These are phyloP conservation scores for Hypomyces perniciosus DNA, from an alignment of 2,329 filamentous ascomycete genomes.

Conservation along the genomic window DNA sequence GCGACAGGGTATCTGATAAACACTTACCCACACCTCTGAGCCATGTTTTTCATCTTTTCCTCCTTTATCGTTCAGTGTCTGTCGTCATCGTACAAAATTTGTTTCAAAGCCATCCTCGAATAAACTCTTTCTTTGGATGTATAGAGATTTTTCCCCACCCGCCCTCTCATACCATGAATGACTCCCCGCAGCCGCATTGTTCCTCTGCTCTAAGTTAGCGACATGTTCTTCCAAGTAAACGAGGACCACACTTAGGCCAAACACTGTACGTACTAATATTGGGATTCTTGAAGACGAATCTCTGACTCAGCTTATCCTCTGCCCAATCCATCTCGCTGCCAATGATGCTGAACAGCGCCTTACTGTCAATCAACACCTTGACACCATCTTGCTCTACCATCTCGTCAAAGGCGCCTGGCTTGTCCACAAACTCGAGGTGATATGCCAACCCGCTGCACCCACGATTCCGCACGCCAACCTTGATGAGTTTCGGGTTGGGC, in stretches of 20 bases:
- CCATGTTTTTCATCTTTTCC: not conserved
- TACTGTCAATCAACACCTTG: constrained; percentile 92
- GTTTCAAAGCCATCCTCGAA: not conserved
- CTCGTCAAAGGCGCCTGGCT: constrained; percentile 83
- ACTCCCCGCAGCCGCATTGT: constrained; percentile 92
- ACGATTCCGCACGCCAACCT: constrained; percentile 87
- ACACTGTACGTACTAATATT: constrained; percentile 81
- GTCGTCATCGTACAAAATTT: constrained; percentile 6
- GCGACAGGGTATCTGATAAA: no score
- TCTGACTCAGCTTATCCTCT: constrained; percentile 86
- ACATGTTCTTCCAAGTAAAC: constrained; percentile 24
- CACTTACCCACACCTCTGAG: no score
- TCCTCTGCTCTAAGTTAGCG: constrained; percentile 59
- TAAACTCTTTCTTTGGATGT: not conserved
- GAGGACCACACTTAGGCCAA: not conserved
- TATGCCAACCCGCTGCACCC: constrained; percentile 94
- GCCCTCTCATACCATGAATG: constrained; percentile 69
- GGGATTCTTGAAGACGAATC: constrained; percentile 93
- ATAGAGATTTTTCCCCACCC: not conserved
- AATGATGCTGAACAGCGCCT: constrained; percentile 95
- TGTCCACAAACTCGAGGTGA: constrained; percentile 91
- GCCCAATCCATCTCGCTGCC: constrained; percentile 99
- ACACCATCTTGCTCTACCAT: constrained; percentile 93
- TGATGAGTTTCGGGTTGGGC: constrained; percentile 86
- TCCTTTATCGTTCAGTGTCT: not conserved